Base-by-base conservation (phyloP, 306 rosid genomes). In the Lotus japonicus region DNA sequence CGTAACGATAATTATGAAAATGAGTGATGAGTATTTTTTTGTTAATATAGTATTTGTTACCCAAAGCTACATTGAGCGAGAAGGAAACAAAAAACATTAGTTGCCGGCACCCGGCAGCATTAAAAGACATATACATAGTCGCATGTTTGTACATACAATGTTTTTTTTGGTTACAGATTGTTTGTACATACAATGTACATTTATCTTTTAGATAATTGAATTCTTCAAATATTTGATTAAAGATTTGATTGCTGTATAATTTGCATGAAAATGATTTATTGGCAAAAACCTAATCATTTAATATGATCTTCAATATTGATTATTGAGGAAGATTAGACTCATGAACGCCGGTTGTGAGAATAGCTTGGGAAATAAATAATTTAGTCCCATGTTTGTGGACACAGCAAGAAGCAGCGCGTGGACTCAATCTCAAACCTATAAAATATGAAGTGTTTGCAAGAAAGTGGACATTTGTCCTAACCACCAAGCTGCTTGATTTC, bases 401-500 rank as follows among this genome's bases (percentile, higher is more conserved):
- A 69, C 26, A 56, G 28, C 11, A 71, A 35, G 73, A 61, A 54
- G 55, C 18, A 55, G 89, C 86, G 84, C 82, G 88, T 84, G 86
- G 74, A 28, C 51, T 46, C 35, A 38, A 48, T 1, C 26, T 21
- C 26, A 21, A 21, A 21, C 26, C 0, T 19, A 69, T 10, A 11
- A 16, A 19, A 28, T n/a, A 11, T 31, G 5, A 18, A n/a, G 15
- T n/a, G 74, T 44, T 39, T 36, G 11, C 38, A 74, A 23, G 49
- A 65, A 80, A 69, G 11, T 77, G 5, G 76, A 81, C 80, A 60
- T 80, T 57, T 82, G 85, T 82, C 89, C 82, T 52, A 57, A 61
- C 68, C 10, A 4, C 28, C 2, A 21, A n/a, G n/a, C n/a, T n/a
- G n/a, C 3, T 21, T 44, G 16, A 50, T 33, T 26, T 80, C 39